Conservation (phyloP, 805 yeast genomes). For the Kazachstania martiniae region DNA sequence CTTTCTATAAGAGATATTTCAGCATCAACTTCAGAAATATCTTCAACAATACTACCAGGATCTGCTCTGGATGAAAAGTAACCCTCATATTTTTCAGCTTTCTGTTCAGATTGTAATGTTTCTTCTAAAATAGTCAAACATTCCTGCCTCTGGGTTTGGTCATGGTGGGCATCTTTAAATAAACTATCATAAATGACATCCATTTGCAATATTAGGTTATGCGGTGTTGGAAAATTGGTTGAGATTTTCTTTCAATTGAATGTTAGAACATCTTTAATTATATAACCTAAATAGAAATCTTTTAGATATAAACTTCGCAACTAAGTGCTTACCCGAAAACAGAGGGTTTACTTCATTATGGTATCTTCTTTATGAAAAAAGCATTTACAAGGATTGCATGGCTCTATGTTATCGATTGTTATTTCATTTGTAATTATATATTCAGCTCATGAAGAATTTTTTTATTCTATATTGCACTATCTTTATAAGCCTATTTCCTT, state of each 20-base stretch:
- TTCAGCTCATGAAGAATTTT: too few species aligned
- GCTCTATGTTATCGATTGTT: too few species aligned
- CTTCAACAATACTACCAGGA: constrained; percentile 39
- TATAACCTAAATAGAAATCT: too few species aligned
- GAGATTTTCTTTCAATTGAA: background rate
- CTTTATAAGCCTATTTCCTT: too few species aligned
- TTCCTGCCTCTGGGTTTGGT: constrained; percentile 10
- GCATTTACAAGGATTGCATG: too few species aligned
- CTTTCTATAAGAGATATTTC: constrained; percentile 38
- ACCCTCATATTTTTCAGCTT: constrained; percentile 33
- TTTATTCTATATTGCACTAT: too few species aligned
- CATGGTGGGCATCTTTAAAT: background rate
- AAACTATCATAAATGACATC: constrained; percentile 3
- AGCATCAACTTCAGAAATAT: constrained; percentile 63
- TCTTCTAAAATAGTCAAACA: constrained; percentile 28
- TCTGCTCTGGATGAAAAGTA: constrained; percentile 33
- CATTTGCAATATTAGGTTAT: background rate
- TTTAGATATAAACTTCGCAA: too few species aligned
- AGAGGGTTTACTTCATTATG: too few species aligned
- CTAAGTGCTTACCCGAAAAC: too few species aligned
- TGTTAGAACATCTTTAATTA: too few species aligned
- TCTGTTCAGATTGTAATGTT: constrained; percentile 40
- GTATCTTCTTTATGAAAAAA: too few species aligned
- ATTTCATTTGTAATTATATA: too few species aligned
- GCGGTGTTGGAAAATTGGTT: background rate